A percentile compares a stretch with the other conserved stretches of the same genome.
Evolutionary conservation across 2,329 filamentous ascomycete species (phyloP).

Genomic region (Xylariaceae sp.): DNA sequence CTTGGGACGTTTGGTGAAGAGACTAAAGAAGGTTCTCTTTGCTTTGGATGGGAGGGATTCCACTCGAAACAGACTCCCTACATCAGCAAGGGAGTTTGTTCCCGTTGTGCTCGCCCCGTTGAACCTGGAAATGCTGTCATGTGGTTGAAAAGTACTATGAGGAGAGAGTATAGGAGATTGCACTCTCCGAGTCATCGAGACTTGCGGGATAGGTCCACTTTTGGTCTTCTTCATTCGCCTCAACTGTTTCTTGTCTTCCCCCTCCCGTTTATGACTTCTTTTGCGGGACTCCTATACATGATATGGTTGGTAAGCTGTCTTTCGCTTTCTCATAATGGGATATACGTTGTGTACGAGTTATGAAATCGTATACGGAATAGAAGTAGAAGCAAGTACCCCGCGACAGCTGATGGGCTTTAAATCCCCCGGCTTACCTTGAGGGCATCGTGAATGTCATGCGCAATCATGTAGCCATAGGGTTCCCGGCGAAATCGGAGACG

Average conservation of each 20-base stretch:
- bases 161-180: background rate
- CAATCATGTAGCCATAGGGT: slow-evolving; percentile 21
- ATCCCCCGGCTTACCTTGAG: slow-evolving; percentile 10
- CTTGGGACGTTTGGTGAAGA: background rate
- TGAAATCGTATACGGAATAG: background rate
- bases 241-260: slow-evolving; percentile 1
- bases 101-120: background rate
- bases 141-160: background rate
- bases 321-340: background rate
- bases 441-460: slow-evolving; percentile 26
- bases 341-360: background rate
- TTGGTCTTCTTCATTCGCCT: background rate
- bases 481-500: slow-evolving; percentile 23
- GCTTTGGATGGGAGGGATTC: background rate
- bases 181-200: background rate
- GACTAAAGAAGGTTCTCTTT: background rate
- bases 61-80: background rate
- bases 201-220: background rate
- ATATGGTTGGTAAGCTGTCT: background rate
- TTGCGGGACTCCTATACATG: slow-evolving; percentile 10
- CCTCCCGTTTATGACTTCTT: background rate
- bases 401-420: background rate
- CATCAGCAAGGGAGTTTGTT: background rate
- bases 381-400: no score
- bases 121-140: background rate